Evolutionary conservation across 1,139 yeast species (phyloP), one percentile per base, ranked within the genome.

Genomic region (Lodderomyces theae): DNA sequence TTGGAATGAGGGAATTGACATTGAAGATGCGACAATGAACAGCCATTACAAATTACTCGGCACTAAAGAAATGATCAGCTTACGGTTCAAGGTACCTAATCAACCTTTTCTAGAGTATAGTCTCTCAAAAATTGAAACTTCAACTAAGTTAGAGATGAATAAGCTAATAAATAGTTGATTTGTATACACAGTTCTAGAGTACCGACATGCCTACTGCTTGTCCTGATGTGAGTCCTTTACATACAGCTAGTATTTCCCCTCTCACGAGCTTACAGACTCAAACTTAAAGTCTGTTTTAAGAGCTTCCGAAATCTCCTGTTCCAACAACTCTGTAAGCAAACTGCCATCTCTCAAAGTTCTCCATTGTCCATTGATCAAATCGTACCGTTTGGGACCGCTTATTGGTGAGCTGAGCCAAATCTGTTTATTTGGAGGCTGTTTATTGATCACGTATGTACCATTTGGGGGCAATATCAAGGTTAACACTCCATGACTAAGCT

Each of bases 401-500:
- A 86, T 56, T 0, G 97, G 97, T 31, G 95, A 85, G 46, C 94
- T 80, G 41, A 88, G 73, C 97, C 97, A 89, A 32, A 89, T 82
- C 60, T 89, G 97, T 61, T 84, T 83, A 61, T 87, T 89, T 2
- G 96, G 95, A 1, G 97, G 96, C 63, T 90, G 96, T 57, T 87
- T 87, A 66, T 89, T 90, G 52, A 90, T 81, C 25, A 89, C 95
- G 58, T 89, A 89, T 2, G 90, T 78, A 2, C 96, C 96, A 28
- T 70, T 65, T 2, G 79, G 75, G 2, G 88, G 86, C 25, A 85
- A 58, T 3, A 71, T 74, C 45, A 89, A 61, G 2, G 90, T 82
- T 66, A 89, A 64, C 10, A 89, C 96, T 3, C 97, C 97, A 45
- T 85, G 90, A 57, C 80, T 73, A 44, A 84, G 74, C 52, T 89